Base-by-base conservation (phyloP, 306 rosid genomes). In the Prunus kanzakura region DNA sequence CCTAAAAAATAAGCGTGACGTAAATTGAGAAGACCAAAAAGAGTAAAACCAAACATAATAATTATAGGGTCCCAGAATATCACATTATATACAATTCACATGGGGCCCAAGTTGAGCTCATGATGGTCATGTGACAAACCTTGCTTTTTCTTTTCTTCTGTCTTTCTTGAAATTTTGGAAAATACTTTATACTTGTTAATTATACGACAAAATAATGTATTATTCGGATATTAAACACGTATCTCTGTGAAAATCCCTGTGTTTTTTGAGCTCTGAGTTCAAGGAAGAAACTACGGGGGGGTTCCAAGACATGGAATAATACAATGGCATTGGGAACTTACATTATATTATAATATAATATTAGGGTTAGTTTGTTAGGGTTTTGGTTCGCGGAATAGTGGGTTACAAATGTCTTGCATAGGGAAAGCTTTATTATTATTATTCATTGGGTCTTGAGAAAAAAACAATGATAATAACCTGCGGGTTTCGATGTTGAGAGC, bases 361-460 rank as follows among this genome's bases (percentile, higher is more conserved):
- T 20, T 49, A 13, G 64, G 67, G 71, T 62, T 55, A 20, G 76
- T 73, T 66, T 70, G 67, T 80, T 80, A 74, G 68, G 54, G 80
- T 58, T 69, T 80, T 35, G 55, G 54, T 30, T 57, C 14, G 9
- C 29, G 16, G 57, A 2, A 13, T 16, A 74, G 67, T 64, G 71
- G 72, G 77, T 80, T 67, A 46, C 80, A 77, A 47, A 69, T 77
- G 85, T 77, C 70, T 69, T 70, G 77, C 78, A 61, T 15, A 29
- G 51, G 69, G 57, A 35, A 23, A 30, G 77, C 57, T 41, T 7
- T 35, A 35, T 10, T 43, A 68, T 45, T 54, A 64, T 73, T 47
- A 68, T 80, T 84, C 71, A 64, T 84, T 47, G 77, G 76, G 41
- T 67, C 32, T 9, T 6, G 64, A 10, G 20, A 23, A 54, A 20